Conservation (phyloP, 805 yeast species). For the Starmerella kuoi region DNA sequence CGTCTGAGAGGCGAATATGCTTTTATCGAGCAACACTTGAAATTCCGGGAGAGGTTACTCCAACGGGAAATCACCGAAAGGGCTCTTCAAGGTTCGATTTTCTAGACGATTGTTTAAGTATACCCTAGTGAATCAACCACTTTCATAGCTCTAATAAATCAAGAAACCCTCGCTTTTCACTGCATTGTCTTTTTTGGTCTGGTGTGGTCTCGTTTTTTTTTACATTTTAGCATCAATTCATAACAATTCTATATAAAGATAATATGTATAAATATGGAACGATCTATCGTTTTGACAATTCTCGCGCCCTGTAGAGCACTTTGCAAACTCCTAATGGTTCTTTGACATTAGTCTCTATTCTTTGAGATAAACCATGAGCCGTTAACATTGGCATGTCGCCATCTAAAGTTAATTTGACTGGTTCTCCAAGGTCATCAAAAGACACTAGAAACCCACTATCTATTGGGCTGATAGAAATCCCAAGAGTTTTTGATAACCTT, state of each 20-base stretch:
- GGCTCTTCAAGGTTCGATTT: conserved; percentile 19
- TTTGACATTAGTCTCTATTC: background rate
- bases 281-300: background rate
- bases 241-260: no score
- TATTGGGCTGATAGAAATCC: background rate
- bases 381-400: no score
- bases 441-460: no score
- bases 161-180: background rate
- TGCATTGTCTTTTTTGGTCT: no score
- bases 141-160: background rate
- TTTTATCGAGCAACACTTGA: conserved; percentile 47
- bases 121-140: background rate
- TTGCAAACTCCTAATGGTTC: background rate
- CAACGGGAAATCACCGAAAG: conserved; percentile 45
- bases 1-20: conserved; percentile 50
- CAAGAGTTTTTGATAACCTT: no score
- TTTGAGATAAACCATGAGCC: background rate
- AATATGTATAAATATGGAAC: no score
- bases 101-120: conserved; percentile 1
- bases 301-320: background rate
- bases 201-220: no score
- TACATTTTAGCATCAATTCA: background rate
- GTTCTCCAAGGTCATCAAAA: no score
- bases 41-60: conserved; percentile 48
- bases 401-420: no score